These are phyloP conservation scores for Fusarium sp. DNA, from an alignment of 2,329 filamentous ascomycete species.

Conservation along the genomic window DNA sequence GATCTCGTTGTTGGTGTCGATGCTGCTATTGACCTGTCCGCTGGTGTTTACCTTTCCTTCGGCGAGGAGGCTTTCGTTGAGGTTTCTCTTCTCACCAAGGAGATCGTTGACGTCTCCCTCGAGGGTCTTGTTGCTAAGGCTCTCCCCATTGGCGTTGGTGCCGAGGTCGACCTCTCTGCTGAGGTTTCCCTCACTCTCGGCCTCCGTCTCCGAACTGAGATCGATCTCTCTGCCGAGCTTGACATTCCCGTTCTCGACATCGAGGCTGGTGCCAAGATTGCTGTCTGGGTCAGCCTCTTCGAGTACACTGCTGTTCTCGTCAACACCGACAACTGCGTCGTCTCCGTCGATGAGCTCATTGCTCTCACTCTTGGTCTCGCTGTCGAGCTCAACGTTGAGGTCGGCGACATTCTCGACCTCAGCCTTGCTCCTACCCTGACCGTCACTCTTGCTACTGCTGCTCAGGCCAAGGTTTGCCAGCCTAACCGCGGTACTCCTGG, in stretches of 20 bases:
- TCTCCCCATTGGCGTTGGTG: slow-evolving; percentile 37
- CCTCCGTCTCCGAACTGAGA: slow-evolving; percentile 59
- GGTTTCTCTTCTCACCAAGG: slow-evolving; percentile 53
- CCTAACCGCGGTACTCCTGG: slow-evolving; percentile 27
- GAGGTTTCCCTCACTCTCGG: slow-evolving; percentile 57
- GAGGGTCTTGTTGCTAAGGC: slow-evolving; percentile 39
- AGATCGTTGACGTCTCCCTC: slow-evolving; percentile 53
- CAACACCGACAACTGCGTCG: slow-evolving; percentile 46
- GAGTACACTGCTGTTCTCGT: slow-evolving; percentile 58
- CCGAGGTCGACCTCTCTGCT: slow-evolving; percentile 47
- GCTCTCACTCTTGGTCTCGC: slow-evolving; percentile 37
- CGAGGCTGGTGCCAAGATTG: slow-evolving; percentile 53
- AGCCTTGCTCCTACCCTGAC: slow-evolving; percentile 52
- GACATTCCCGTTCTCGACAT: slow-evolving; percentile 40
- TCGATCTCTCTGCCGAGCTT: slow-evolving; percentile 49
- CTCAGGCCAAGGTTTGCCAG: slow-evolving; percentile 27
- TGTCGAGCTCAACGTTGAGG: slow-evolving; percentile 34
- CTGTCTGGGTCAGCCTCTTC: slow-evolving; percentile 61
- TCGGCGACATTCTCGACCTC: slow-evolving; percentile 47
- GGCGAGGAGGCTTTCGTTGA: slow-evolving; percentile 54
- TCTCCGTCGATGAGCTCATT: slow-evolving; percentile 39
- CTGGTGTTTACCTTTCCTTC: slow-evolving; percentile 56
- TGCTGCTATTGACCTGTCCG: slow-evolving; percentile 59
- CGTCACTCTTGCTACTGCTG: slow-evolving; percentile 45
- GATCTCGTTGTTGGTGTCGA: slow-evolving; percentile 61